Conservation (phyloP, 768 basidiomycete genomes). For the Boletus pseudo-olivaceus region DNA sequence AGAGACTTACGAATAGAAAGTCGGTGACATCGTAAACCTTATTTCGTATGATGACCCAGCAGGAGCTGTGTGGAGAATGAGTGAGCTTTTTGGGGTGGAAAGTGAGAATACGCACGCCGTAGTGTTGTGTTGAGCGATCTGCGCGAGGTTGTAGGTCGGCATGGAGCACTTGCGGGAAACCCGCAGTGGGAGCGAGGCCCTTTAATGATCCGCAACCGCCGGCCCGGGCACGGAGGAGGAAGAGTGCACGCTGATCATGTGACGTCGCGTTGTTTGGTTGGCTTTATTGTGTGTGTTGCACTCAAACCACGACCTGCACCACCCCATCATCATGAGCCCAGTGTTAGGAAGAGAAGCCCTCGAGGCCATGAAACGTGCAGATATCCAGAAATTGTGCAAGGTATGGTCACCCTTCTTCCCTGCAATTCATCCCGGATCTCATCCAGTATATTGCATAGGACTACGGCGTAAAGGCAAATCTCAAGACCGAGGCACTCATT, state of each 20-base stretch:
- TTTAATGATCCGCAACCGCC: neutral
- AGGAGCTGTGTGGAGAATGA: slow-evolving; percentile 48
- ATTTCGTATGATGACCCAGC: slow-evolving; percentile 81
- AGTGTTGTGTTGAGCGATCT: slow-evolving; percentile 61
- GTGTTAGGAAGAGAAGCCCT: slow-evolving; percentile 42
- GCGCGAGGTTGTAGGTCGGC: slow-evolving; percentile 46
- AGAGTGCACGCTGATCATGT: slow-evolving; percentile 31
- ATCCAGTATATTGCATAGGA: slow-evolving; percentile 43
- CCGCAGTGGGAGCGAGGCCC: neutral
- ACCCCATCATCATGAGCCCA: slow-evolving; percentile 33
- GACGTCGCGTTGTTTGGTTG: slow-evolving; percentile 51
- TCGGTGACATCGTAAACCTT: slow-evolving; percentile 86
- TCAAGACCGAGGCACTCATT: slow-evolving; percentile 77
- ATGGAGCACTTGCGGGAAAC: slow-evolving; percentile 4
- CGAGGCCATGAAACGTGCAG: slow-evolving; percentile 50
- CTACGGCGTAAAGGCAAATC: slow-evolving; percentile 77
- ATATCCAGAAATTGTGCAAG: slow-evolving; percentile 62
- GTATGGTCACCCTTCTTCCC: slow-evolving; percentile 33
- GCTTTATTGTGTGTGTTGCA: slow-evolving; percentile 42
- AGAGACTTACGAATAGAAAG: slow-evolving; percentile 54
- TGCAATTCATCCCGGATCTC: slow-evolving; percentile 11
- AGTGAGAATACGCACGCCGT: slow-evolving; percentile 36
- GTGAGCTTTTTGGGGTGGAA: slow-evolving; percentile 2
- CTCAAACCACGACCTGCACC: slow-evolving; percentile 38
- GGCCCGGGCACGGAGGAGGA: neutral